Evolutionary conservation across 2,329 filamentous ascomycete genomes (phyloP), one percentile per base, ranked within the genome.

Genomic region (Didymella keratinophila): DNA sequence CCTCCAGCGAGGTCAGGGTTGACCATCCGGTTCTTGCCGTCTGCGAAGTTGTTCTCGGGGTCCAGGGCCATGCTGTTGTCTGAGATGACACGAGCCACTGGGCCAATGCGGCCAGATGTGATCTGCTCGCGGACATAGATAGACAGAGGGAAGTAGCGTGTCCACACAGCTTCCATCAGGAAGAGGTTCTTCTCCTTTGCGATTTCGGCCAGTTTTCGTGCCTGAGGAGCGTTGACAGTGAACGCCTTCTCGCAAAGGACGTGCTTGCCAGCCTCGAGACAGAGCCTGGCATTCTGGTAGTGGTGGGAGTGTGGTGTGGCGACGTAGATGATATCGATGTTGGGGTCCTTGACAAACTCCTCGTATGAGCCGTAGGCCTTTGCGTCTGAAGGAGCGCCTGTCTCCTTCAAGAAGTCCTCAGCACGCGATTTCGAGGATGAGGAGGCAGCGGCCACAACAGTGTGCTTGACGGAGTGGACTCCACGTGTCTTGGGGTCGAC

Each of bases 281-380:
- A 90, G n/a, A 96, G 84, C 86, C 93, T 91, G 63, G 87, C 86
- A 78, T 97, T 94, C 76, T 96, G 92, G 81, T 93, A 96, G 81
- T 97, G 93, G 77, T 96, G 93, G 69, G 90, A 93, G 80, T 96
- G 93, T 16, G 93, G 93, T 4, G 93, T 96, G 23, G 92, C 92
- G 55, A 97, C 86, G 77, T 96, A 97, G 78, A 97, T 79, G 68
- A 96, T 91, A 76, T 96, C 91, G 65, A 96, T 85, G 69, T 91
- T 85, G 7, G 89, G 81, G 74, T 96, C 91, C 49, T 85, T 84
- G 25, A 94, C 92, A 27, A 97, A 85, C 74, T 93, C 90, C 61
- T 88, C 84, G 78, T 97, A 97, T 11, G 89, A 91, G 58, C 89
- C 91, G 73, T 96, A 96, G 10, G 89, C 84, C 68, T 86, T 86